phyloP scores from a whole-genome alignment of 306 rosid species.

The Lathyrus tuberosus region DNA sequence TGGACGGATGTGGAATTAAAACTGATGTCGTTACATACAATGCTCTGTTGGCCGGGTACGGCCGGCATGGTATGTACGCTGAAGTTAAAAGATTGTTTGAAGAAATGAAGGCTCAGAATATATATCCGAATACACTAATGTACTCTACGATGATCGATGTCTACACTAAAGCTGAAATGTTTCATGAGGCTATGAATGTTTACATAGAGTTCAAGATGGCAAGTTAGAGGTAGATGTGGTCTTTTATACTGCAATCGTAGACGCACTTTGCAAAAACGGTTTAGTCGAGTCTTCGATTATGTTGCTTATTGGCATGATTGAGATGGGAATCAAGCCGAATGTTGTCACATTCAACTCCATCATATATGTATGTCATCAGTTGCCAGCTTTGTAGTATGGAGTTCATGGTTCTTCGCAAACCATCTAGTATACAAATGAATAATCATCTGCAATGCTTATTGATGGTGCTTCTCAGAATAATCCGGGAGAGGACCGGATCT shows the following conservation, averaged over 20 bases:
- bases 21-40: constrained; percentile 82
- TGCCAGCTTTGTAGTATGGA: constrained; percentile 41
- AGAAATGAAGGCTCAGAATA: constrained; percentile 63
- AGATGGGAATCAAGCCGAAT: constrained; percentile 80
- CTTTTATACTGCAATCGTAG: constrained; percentile 79
- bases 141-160: constrained; percentile 84
- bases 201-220: constrained; percentile 68
- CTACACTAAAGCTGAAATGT: constrained; percentile 80
- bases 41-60: constrained; percentile 86
- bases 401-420: constrained; percentile 36
- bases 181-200: constrained; percentile 67
- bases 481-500: constrained; percentile 37
- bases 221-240: constrained; percentile 87
- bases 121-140: constrained; percentile 68
- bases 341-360: constrained; percentile 90
- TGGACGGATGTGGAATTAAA: constrained; percentile 73
- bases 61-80: constrained; percentile 69
- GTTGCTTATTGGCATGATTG: constrained; percentile 91
- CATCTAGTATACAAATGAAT: constrained; percentile 10
- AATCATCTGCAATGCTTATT: constrained; percentile 35
- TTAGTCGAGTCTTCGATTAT: constrained; percentile 58
- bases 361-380: constrained; percentile 70
- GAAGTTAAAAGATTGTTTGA: constrained; percentile 58
- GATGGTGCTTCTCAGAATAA: constrained; percentile 18
- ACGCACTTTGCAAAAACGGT: constrained; percentile 84